These are phyloP conservation scores for Penicillium argentinense DNA, from an alignment of 495 filamentous ascomycete species.

Conservation along the genomic window DNA sequence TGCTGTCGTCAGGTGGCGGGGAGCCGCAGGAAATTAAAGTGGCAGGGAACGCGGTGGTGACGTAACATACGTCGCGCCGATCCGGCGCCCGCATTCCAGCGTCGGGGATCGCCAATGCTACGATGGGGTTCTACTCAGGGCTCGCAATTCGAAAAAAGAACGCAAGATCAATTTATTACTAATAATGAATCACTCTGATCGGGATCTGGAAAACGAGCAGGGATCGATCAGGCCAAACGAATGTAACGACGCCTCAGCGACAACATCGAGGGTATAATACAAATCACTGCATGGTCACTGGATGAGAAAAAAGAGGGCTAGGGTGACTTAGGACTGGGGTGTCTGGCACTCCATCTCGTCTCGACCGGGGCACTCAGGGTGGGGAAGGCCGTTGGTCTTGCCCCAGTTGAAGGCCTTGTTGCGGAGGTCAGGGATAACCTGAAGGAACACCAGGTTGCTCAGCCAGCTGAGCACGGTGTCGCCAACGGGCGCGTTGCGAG, in stretches of 20 bases:
- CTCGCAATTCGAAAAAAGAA: background rate
- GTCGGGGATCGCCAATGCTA: background rate
- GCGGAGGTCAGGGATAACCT: slow-evolving; percentile 44
- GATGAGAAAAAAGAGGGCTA: background rate
- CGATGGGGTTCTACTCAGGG: background rate
- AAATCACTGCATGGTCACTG: slow-evolving; percentile 2
- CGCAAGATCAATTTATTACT: background rate
- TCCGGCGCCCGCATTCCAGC: slow-evolving; percentile 17
- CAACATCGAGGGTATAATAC: slow-evolving; percentile 27
- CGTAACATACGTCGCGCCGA: too few species aligned
- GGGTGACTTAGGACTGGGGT: background rate
- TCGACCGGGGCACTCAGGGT: background rate
- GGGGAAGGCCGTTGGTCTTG: slow-evolving; percentile 40
- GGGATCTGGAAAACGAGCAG: slow-evolving; percentile 1
- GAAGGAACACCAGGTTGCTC: slow-evolving; percentile 43
- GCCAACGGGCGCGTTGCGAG: slow-evolving; percentile 38
- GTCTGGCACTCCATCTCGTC: too few species aligned
- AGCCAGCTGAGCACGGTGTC: slow-evolving; percentile 47
- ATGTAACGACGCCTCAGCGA: slow-evolving; percentile 5
- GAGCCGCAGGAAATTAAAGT: slow-evolving; percentile 7
- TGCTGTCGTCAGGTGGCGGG: background rate
- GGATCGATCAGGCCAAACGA: slow-evolving; percentile 9
- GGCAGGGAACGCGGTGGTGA: too few species aligned
- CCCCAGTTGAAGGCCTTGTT: slow-evolving; percentile 48
- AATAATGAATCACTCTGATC: background rate